Base-by-base conservation (phyloP, 768 basidiomycete species). In the Agaricus blazei region DNA sequence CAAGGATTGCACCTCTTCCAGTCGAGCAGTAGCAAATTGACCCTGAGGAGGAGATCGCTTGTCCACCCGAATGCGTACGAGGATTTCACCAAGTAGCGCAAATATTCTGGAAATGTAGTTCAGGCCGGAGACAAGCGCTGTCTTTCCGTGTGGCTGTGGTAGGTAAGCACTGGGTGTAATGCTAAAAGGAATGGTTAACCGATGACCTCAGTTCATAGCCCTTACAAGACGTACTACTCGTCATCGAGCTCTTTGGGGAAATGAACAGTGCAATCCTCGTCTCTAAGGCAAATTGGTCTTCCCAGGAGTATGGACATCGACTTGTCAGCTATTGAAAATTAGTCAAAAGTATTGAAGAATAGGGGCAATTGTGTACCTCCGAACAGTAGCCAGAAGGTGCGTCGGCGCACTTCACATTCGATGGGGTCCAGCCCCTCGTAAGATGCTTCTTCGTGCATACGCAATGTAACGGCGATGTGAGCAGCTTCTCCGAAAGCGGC, bases 211-310 rank as follows among this genome's bases (percentile, higher is more conserved):
- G 73, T 52, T n/a, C 59, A 52, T 50, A 50, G 46, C 60, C 54
- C 53, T 60, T 62, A 51, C 38, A 36, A 60, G 54, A 82, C 88
- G 63, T 70, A 92, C 90, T 90, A 92, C 74, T 92, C 90, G 66
- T 93, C 90, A 69, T 93, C 90, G 56, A 93, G 73, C 70, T 93
- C 90, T 69, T 86, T 88, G 27, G 90, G 90, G 71, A 92, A 91
- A 67, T 90, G 85, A 2, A 90, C 82, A 8, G 90, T 91, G 69
- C 91, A 93, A 68, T 96, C 93, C 67, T 94, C 93, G 64, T 93
- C 90, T 51, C 90, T 81, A 64, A 94, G 75, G 68, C 85, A 90
- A 59, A 93, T 90, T 38, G 91, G 90, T 57, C 92, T 78, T 15
- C 89, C 90, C 44, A 93, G 76, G 41, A 93, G 74, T 62, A 93